A percentile compares a stretch with the other conserved stretches of the same genome.
These are phyloP conservation scores for Heliamphora pulchella DNA, from an alignment of 179 eudicot genomes.

Conservation along the genomic window DNA sequence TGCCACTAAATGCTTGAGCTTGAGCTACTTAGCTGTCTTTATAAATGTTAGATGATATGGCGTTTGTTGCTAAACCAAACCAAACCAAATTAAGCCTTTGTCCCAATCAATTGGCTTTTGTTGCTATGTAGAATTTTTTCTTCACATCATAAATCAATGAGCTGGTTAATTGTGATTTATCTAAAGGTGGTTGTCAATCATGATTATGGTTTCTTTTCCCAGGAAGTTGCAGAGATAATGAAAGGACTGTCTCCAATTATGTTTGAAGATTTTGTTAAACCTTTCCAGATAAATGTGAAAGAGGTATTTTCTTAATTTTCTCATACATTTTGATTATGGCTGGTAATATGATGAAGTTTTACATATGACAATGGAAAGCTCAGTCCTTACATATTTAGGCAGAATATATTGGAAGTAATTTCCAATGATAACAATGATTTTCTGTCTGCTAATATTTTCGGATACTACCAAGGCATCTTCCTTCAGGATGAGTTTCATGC, in stretches of 20 bases:
- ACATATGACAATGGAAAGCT: background rate
- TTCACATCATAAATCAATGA: too few relatives aligned
- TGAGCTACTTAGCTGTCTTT: too few relatives aligned
- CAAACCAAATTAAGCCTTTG: too few relatives aligned
- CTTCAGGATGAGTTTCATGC: background rate
- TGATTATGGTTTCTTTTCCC: constrained; percentile 11
- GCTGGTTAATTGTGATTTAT: background rate
- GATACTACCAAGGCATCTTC: background rate
- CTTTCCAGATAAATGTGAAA: constrained; percentile 57
- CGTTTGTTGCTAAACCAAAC: too few relatives aligned
- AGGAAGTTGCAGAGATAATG: constrained; percentile 69
- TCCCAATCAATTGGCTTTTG: background rate
- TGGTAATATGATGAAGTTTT: background rate
- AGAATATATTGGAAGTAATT: background rate
- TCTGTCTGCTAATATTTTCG: background rate
- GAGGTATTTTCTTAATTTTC: constrained; percentile 34
- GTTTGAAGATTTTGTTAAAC: constrained; percentile 80
- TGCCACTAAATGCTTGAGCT: too few relatives aligned
- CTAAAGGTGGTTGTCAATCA: background rate
- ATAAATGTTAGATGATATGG: too few relatives aligned
- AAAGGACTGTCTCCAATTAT: constrained; percentile 53
- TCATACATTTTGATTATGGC: background rate
- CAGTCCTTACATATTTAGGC: background rate
- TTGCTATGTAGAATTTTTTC: background rate
- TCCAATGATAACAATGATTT: background rate